Percentiles rank a stretch among this genome's conserved stretches.
Evolutionary conservation across 176 grass and related monocot genomes (phyloP).

Genomic region (Calamus simplicifolius): DNA sequence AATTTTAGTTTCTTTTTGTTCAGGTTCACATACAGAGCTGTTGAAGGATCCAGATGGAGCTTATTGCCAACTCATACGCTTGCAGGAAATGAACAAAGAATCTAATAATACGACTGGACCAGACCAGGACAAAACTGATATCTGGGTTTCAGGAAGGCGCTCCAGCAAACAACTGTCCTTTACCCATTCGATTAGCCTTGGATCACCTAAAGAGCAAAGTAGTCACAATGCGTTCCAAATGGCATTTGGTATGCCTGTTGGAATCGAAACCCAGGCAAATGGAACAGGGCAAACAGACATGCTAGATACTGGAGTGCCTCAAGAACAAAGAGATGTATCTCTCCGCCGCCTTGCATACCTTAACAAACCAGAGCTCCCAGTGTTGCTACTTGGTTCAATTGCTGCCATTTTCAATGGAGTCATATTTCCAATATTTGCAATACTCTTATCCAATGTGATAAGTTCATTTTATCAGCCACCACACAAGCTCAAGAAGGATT

Average conservation of each 20-base stretch:
- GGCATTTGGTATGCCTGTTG: slow-evolving; percentile 48
- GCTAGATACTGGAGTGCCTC: slow-evolving; percentile 4
- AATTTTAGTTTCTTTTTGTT: slow-evolving; percentile 16
- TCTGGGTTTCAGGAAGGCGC: slow-evolving; percentile 24
- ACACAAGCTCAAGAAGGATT: slow-evolving; percentile 58
- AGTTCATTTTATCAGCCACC: slow-evolving; percentile 70
- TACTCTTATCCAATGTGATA: slow-evolving; percentile 78
- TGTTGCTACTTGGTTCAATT: slow-evolving; percentile 69
- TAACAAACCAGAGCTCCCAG: slow-evolving; percentile 72
- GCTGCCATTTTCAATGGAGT: slow-evolving; percentile 57
- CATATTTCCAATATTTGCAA: slow-evolving; percentile 69
- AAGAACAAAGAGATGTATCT: slow-evolving; percentile 52
- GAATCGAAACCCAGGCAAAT: slow-evolving; percentile 46
- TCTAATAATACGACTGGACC: slow-evolving; percentile 3
- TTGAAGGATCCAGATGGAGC: slow-evolving; percentile 69
- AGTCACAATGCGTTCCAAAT: slow-evolving; percentile 70
- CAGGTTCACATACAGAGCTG: slow-evolving; percentile 70
- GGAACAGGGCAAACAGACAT: slow-evolving; percentile 21
- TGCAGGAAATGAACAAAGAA: slow-evolving; percentile 60
- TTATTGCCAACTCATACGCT: slow-evolving; percentile 67
- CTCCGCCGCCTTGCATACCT: slow-evolving; percentile 70
- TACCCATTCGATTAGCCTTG: slow-evolving; percentile 42
- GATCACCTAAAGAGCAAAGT: slow-evolving; percentile 53
- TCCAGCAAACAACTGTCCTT: slow-evolving; percentile 51
- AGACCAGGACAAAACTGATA: slow-evolving; percentile 29